These are phyloP conservation scores for Mariannaea sp. DNA, from an alignment of 2,329 filamentous ascomycete species.

Conservation along the genomic window DNA sequence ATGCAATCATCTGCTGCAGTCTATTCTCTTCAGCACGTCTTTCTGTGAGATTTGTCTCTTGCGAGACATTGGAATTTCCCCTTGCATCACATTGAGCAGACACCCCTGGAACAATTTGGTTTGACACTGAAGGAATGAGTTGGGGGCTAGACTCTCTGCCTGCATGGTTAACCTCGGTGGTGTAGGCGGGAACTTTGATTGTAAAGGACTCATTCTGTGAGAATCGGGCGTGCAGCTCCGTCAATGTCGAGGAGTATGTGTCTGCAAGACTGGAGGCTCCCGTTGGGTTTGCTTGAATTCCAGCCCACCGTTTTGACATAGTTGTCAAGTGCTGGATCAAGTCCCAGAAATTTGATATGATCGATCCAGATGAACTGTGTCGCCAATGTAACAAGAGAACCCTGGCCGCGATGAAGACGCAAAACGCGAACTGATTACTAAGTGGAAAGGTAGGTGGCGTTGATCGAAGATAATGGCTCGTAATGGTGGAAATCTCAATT, in stretches of 20 bases:
- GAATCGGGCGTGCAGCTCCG: background rate
- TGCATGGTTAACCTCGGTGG: background rate
- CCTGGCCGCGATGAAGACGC: conserved; percentile 47
- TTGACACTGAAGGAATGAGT: too few species aligned
- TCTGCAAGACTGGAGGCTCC: background rate
- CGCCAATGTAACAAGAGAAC: too few species aligned
- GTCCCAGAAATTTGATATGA: conserved; percentile 36
- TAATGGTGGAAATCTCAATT: conserved; percentile 49
- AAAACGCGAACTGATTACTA: conserved; percentile 49
- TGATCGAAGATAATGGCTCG: conserved; percentile 47
- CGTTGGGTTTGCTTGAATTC: background rate
- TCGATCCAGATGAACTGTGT: too few species aligned
- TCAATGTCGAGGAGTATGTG: background rate
- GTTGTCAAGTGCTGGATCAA: conserved; percentile 30
- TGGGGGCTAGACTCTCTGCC: background rate
- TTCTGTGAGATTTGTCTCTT: too few species aligned
- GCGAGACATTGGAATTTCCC: too few species aligned
- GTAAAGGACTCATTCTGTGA: background rate
- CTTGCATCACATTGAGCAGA: too few species aligned
- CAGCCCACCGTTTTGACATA: conserved; percentile 31
- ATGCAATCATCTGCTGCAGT: too few species aligned
- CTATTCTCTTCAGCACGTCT: too few species aligned
- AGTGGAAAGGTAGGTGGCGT: conserved; percentile 34
- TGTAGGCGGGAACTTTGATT: background rate
- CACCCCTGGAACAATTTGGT: too few species aligned